Base-by-base conservation (phyloP, 192 early-diverging fungal species). In the Gonapodya sp. region DNA sequence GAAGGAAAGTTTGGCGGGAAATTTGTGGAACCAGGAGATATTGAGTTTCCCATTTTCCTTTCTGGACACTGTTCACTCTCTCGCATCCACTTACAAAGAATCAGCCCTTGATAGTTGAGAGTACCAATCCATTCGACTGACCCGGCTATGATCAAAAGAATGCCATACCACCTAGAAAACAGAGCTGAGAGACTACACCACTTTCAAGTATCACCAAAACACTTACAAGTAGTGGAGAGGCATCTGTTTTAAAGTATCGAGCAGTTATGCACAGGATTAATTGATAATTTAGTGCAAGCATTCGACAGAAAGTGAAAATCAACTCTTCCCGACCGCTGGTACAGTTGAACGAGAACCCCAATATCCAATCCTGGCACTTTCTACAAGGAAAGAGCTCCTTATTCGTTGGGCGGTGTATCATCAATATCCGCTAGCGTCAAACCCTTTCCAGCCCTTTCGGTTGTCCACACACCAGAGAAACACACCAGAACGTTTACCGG, bases 71-170 rank as follows among this genome's bases (percentile, higher is more conserved):
- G 18, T 77, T 35, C 14, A 24, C 2, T 82, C 82, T 83, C 24
- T 32, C 24, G 35, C 35, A 2, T 82, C 33, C 1, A 64, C 82
- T 79, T 75, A 88, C 86, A 88, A 1, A 88, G 1, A 2, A 86
- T 84, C n/a, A 83, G 75, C 0, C 77, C 84, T 81, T 81, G 83
- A 33, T 73, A 82, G 34, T 80, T 85, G 1, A 88, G 46, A 8
- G 24, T 34, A 30, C 31, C 36, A 32, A 80, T 79, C 83, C 81
- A 83, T 31, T 80, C 77, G 16, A 80, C 74, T 14, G 83, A 73
- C 37, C 85, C 79, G 0, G 82, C 37, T 72, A 84, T 78, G 33
- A 88, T 78, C 18, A 88, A 80, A 35, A 88, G 73, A 2, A 74
- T 30, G 34, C 82, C 82, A 80, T 85, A 85, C 81, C 84, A 64